A percentile compares a stretch with the other conserved stretches of the same genome.
Conservation (phyloP, 306 rosid genomes). For the Quercus suber region DNA sequence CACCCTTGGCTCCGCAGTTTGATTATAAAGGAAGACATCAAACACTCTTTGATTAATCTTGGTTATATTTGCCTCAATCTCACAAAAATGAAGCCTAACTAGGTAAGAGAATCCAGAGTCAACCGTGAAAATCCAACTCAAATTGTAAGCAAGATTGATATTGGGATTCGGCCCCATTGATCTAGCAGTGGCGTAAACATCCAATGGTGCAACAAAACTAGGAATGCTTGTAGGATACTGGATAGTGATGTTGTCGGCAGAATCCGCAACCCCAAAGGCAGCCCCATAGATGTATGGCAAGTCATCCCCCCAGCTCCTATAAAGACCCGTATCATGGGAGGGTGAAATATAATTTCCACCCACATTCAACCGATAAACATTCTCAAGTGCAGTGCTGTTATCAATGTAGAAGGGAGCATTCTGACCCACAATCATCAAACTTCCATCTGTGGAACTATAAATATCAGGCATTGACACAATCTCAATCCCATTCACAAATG, state of each 20-base stretch:
- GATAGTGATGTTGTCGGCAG: constrained; percentile 45
- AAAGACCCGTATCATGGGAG: constrained; percentile 70
- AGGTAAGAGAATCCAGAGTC: constrained; percentile 80
- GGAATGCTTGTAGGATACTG: constrained; percentile 41
- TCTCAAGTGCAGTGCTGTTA: constrained; percentile 69
- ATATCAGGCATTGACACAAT: constrained; percentile 82
- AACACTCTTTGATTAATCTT: constrained; percentile 59
- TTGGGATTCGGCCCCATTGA: constrained; percentile 64
- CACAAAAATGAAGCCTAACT: constrained; percentile 93
- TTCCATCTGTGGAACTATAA: constrained; percentile 43
- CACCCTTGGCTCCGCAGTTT: constrained; percentile 47
- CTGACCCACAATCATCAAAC: constrained; percentile 48
- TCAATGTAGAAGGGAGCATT: constrained; percentile 24
- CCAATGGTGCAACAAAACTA: constrained; percentile 55
- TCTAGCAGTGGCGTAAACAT: constrained; percentile 79
- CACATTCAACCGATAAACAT: constrained; percentile 67
- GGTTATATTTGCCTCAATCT: constrained; percentile 41
- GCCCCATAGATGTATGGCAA: constrained; percentile 56
- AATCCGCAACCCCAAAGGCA: constrained; percentile 50
- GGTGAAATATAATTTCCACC: constrained; percentile 91
- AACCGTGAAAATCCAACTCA: constrained; percentile 76
- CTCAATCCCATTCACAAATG: constrained; percentile 95
- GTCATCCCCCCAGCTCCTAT: constrained; percentile 83
- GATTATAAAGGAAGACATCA: constrained; percentile 55
- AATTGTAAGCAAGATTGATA: constrained; percentile 63